Evolutionary conservation across 1,284 basidiomycete genomes (phyloP), one percentile per base, ranked within the genome.

Genomic region (Gymnopus androsaceus): DNA sequence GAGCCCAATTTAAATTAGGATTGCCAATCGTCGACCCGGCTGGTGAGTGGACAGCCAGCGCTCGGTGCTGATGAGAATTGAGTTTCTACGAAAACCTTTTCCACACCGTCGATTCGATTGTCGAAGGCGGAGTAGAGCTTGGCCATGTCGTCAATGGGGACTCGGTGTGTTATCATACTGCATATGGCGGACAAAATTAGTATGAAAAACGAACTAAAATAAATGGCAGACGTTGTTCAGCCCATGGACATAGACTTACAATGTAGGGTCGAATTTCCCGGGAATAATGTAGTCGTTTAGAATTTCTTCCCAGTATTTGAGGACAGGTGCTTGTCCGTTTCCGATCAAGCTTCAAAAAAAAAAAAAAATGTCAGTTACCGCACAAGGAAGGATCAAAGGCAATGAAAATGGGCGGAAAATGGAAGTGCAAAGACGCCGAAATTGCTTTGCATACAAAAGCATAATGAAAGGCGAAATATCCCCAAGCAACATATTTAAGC

Each of bases 231-330:
- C 17, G 31, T 5, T 37, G 8, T 4, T 14, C 4, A 19, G 25
- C 23, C 23, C 4, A 12, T 30, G 28, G 28, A 33, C 14, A 30
- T 14, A 19, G 15, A 80, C 81, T 62, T 66, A 83, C 77, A 86
- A 82, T 4, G 78, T 81, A 3, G 85, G 83, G 62, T 90, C 87
- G 61, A 92, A 85, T 66, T 87, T 87, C 27, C 85, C 84, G 0
- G 82, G 75, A 51, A 80, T 72, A 65, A 92, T 81, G 59, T 80
- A 83, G 40, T 84, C 77, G 57, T 87, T 71, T 50, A 90, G 67
- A 53, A 90, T 82, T 64, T 88, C 82, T 53, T 88, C 73, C 87
- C 88, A 90, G 72, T 89, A 91, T 51, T 79, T 75, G 67, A 88
- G 87, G 1, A 87, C 84, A 1, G 89, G 89, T 0, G 88, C 88